phyloP scores from a whole-genome alignment of 2,329 filamentous ascomycete genomes.

The Juglanconis oblonga region DNA sequence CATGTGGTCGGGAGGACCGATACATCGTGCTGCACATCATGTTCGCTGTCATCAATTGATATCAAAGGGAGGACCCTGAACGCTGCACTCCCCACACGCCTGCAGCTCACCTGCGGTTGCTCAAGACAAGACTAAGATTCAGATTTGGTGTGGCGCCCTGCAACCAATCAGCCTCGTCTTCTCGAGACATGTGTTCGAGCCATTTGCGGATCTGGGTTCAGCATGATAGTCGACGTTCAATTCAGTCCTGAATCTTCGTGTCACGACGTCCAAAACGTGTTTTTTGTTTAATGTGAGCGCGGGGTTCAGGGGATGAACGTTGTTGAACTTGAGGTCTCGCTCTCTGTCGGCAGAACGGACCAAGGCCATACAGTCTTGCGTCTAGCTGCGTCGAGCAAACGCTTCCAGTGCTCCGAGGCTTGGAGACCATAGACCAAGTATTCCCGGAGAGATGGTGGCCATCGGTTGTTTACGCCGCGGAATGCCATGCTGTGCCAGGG shows the following conservation, averaged over 20 bases:
- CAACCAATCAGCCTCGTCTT: slow-evolving; percentile 14
- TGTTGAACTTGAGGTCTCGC: background rate
- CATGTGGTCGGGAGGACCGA: background rate
- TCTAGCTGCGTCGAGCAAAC: too few relatives aligned
- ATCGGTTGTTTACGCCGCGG: too few relatives aligned
- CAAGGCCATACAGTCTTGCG: too few relatives aligned
- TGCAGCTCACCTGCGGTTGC: background rate
- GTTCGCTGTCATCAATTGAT: background rate
- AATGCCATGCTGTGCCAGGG: too few relatives aligned
- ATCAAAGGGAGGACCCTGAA: slow-evolving; percentile 2
- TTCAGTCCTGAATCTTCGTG: background rate
- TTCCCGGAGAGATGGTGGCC: too few relatives aligned
- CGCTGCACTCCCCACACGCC: slow-evolving; percentile 4
- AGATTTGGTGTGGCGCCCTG: background rate
- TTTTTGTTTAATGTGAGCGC: background rate
- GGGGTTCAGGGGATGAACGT: background rate
- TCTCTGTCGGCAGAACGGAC: background rate
- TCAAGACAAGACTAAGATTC: background rate
- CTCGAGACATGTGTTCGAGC: slow-evolving; percentile 16
- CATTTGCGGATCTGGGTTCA: slow-evolving; percentile 6
- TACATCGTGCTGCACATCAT: background rate
- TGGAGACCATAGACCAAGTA: too few relatives aligned
- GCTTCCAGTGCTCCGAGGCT: too few relatives aligned
- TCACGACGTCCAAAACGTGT: background rate
- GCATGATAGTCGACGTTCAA: background rate